Conservation (phyloP, 768 basidiomycete species). For the Leccinum barrowsii region DNA sequence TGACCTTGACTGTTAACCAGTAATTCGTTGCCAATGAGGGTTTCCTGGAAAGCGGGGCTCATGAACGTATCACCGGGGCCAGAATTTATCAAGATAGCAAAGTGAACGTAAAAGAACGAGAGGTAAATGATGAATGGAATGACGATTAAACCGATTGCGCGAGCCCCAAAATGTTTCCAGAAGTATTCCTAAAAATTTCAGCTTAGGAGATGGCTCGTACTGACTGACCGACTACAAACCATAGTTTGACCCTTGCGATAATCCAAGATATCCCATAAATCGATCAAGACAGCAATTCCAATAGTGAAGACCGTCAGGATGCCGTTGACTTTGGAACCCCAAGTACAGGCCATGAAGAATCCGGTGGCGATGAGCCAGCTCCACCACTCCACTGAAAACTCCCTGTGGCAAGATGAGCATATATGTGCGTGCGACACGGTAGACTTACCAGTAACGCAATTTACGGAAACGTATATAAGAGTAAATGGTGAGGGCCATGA, state of each 20-base stretch:
- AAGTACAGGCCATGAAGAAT: constrained; percentile 90
- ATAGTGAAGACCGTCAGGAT: constrained; percentile 86
- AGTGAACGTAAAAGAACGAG: constrained; percentile 95
- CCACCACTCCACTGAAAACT: constrained; percentile 92
- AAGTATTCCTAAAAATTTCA: constrained; percentile 67
- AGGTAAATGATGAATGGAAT: constrained; percentile 91
- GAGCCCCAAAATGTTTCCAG: constrained; percentile 82
- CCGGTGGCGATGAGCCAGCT: constrained; percentile 89
- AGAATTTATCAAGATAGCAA: constrained; percentile 79
- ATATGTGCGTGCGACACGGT: not conserved
- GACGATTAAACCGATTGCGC: constrained; percentile 79
- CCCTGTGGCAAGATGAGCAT: constrained; percentile 42
- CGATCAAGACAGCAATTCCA: constrained; percentile 87
- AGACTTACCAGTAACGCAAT: constrained; percentile 75
- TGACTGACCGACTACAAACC: constrained; percentile 38
- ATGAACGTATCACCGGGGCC: constrained; percentile 96
- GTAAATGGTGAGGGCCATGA: constrained; percentile 92
- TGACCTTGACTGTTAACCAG: constrained; percentile 87
- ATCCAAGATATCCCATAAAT: constrained; percentile 94
- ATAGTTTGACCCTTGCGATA: constrained; percentile 74
- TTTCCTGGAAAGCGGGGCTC: constrained; percentile 98
- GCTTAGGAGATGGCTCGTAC: not conserved
- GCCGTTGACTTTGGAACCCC: constrained; percentile 98
- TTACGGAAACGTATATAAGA: constrained; percentile 93
- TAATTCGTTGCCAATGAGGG: constrained; percentile 87